phyloP scores from a whole-genome alignment of 2,329 filamentous ascomycete genomes.

The Nigrospora oryzae region DNA sequence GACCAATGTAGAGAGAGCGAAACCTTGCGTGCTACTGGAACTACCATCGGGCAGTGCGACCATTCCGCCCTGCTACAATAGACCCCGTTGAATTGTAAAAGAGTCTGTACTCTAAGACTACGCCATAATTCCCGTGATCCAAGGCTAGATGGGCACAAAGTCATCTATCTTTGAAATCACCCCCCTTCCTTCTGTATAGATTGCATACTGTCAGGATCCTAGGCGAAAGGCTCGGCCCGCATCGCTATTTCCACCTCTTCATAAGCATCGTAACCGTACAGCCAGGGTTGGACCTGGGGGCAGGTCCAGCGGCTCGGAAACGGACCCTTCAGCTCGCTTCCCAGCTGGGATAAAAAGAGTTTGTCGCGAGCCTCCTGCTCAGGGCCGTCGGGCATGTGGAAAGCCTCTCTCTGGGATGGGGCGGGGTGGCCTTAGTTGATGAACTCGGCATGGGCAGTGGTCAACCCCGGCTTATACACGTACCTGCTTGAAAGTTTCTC shows the following conservation, averaged over 20 bases:
- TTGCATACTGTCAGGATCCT: not conserved
- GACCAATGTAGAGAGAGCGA: too few species aligned
- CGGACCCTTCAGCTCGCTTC: conserved; percentile 36
- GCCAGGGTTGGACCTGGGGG: conserved; percentile 52
- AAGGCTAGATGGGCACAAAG: too few species aligned
- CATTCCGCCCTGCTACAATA: too few species aligned
- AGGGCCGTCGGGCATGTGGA: conserved; percentile 44
- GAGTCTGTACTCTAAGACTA: too few species aligned
- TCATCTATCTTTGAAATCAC: too few species aligned
- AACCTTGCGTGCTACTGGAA: too few species aligned
- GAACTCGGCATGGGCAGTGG: not conserved
- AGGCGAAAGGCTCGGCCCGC: conserved; percentile 9
- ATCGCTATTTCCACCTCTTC: conserved; percentile 37
- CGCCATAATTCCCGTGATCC: too few species aligned
- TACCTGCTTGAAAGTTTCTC: conserved; percentile 49
- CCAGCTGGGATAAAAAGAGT: conserved; percentile 47
- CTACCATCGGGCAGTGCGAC: too few species aligned
- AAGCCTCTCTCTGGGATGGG: conserved; percentile 32
- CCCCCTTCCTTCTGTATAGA: too few species aligned
- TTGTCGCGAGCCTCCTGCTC: conserved; percentile 50
- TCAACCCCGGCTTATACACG: not conserved
- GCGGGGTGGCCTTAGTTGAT: not conserved
- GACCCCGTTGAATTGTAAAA: too few species aligned
- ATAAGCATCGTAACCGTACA: conserved; percentile 57
- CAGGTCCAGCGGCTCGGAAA: conserved; percentile 60